Evolutionary conservation across 2,329 filamentous ascomycete genomes (phyloP), one percentile per base, ranked within the genome.

Genomic region (Curvularia eragrostidis): DNA sequence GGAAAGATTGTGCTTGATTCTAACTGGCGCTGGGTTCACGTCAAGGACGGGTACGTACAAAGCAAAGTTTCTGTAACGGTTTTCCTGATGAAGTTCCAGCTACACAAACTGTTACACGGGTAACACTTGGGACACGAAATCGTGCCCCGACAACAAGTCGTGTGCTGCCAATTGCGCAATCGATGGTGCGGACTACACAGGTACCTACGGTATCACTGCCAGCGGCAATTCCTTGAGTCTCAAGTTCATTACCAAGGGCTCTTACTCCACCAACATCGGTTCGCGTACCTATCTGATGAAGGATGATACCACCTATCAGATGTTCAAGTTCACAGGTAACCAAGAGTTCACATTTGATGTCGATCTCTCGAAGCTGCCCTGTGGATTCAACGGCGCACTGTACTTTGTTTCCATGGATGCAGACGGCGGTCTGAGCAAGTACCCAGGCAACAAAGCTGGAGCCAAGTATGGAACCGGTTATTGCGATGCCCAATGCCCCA

Each of bases 321-420:
- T 73, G 62, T 77, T 75, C 67, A 76, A 75, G 49, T 66, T 77
- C 19, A 67, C 72, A 23, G 70, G 72, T 19, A 72, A 76, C 39
- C 66, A 89, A 88, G 75, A 77, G 58, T 77, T 77, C 57, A 72
- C 68, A 8, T 77, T 77, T 39, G 75, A 77, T 50, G 74, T 77
- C 1, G 75, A 77, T 48, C 61, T 89, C 19, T 89, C 87, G 18
- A 81, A 83, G 56, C 77, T 89, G n/a, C 83, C 84, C 47, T 91
- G 89, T 66, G 89, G 89, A 48, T 78, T 91, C 52, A 91, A 91
- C 71, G 88, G 88, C 38, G 73, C 72, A 5, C 48, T 72, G 21
- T 74, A 73, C 58, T 73, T 89, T 44, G 79, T 83, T 5, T 77
- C 81, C 60, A 89, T 89, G 86, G 81, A 84, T 15, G 77, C 80